These are phyloP conservation scores for Gigaspora rosea DNA, from an alignment of 192 early-diverging fungal genomes.

Conservation along the genomic window DNA sequence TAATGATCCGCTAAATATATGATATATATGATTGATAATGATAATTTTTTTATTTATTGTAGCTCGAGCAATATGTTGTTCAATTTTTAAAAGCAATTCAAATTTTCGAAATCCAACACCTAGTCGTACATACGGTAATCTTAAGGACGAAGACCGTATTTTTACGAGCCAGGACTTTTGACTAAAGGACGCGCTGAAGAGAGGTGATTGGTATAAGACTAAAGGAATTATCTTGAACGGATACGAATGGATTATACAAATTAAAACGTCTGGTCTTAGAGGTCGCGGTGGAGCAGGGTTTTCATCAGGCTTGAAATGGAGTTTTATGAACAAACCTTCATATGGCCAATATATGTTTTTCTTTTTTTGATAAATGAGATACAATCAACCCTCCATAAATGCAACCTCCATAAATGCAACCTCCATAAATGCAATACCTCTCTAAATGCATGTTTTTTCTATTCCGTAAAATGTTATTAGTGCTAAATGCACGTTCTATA, in stretches of 20 bases:
- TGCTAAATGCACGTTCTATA: too few relatives aligned
- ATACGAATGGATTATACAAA: conserved; percentile 95
- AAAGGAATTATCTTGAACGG: conserved; percentile 97
- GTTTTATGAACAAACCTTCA: conserved; percentile 95
- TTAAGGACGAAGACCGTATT: conserved; percentile 93
- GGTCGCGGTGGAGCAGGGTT: conserved; percentile 98
- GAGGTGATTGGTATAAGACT: conserved; percentile 99
- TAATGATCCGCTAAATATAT: neutral
- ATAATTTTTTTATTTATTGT: neutral
- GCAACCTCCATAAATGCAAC: too few relatives aligned
- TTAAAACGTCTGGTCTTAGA: conserved; percentile 92
- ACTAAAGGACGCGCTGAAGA: conserved; percentile 86
- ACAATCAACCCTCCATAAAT: too few relatives aligned
- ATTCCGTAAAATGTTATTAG: too few relatives aligned
- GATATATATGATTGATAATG: too few relatives aligned
- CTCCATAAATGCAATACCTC: too few relatives aligned
- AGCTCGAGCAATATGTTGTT: neutral
- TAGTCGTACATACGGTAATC: conserved; percentile 61
- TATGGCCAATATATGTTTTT: conserved; percentile 60
- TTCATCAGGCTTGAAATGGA: conserved; percentile 98
- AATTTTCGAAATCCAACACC: conserved; percentile 35
- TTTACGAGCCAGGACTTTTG: conserved; percentile 96
- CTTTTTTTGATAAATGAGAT: neutral
- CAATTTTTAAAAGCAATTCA: neutral
- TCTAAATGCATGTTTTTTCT: too few relatives aligned